Percentiles rank a stretch among this genome's conserved stretches.
These are phyloP conservation scores for Phellopilus nigrolimitatus DNA, from an alignment of 1,284 basidiomycete species.

Conservation along the genomic window DNA sequence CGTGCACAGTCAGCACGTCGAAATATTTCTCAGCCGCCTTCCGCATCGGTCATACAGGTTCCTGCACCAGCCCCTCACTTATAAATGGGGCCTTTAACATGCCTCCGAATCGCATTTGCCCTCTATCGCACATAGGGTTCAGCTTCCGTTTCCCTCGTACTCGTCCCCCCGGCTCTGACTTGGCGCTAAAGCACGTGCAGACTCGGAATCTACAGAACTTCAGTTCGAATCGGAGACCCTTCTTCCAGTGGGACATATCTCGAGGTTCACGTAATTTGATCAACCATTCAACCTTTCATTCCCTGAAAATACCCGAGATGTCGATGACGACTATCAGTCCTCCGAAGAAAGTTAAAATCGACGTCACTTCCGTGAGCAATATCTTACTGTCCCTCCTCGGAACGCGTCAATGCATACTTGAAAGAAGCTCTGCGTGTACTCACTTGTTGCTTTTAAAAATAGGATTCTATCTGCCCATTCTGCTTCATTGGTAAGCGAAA, in stretches of 20 bases:
- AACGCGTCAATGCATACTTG: too few species aligned
- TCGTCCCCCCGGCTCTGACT: too few species aligned
- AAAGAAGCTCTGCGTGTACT: not conserved
- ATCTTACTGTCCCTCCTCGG: not conserved
- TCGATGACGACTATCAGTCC: not conserved
- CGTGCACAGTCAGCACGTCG: too few species aligned
- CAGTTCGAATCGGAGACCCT: too few species aligned
- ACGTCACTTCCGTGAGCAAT: constrained; percentile 10
- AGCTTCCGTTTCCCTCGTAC: too few species aligned
- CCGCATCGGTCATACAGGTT: not conserved
- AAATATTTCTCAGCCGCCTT: constrained; percentile 9
- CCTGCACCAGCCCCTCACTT: not conserved
- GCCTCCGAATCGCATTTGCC: not conserved
- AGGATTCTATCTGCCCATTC: constrained; percentile 20
- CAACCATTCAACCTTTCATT: too few species aligned
- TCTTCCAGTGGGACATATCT: too few species aligned
- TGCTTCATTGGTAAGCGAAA: constrained; percentile 20
- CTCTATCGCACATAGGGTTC: too few species aligned
- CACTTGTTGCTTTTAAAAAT: not conserved
- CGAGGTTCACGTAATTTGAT: too few species aligned
- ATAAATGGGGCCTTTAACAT: not conserved
- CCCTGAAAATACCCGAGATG: not conserved
- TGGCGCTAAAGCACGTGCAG: too few species aligned
- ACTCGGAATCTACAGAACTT: too few species aligned
- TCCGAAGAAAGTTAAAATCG: constrained; percentile 11